Evolutionary conservation across 2,329 filamentous ascomycete species (phyloP).

Genomic region (Stagonosporopsis cucurbitacearum): DNA sequence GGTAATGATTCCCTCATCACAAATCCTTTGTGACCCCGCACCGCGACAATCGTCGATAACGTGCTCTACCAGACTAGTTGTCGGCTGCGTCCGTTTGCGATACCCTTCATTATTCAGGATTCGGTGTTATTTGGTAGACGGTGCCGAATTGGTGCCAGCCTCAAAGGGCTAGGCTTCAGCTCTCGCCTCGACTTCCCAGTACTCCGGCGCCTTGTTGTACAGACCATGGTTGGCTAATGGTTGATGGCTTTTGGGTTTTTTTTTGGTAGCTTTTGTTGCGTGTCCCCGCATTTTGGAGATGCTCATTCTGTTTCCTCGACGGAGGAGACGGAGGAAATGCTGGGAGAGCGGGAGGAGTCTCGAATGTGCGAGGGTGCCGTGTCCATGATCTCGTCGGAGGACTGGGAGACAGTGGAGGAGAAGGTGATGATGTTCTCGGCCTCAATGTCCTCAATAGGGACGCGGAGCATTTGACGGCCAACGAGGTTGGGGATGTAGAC

Average conservation of each 20-base stretch:
- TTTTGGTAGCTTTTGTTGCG: conserved; percentile 5
- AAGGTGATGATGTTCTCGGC: conserved; percentile 24
- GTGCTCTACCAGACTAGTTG: conserved; percentile 7
- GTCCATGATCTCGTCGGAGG: conserved; percentile 22
- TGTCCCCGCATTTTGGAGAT: conserved; percentile 3
- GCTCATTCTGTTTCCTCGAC: conserved; percentile 27
- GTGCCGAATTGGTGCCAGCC: conserved; percentile 3
- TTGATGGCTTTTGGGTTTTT: neutral
- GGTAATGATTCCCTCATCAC: conserved; percentile 10
- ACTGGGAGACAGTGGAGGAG: conserved; percentile 21
- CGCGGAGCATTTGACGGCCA: conserved; percentile 47
- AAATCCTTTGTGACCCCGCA: conserved; percentile 14
- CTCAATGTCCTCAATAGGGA: conserved; percentile 37
- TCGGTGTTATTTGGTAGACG: conserved; percentile 8
- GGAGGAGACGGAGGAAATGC: conserved; percentile 33
- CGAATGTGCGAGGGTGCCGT: conserved; percentile 27
- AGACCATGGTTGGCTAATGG: neutral
- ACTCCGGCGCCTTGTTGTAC: conserved; percentile 16
- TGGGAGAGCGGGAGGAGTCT: conserved; percentile 36
- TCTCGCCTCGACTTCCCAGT: conserved; percentile 12
- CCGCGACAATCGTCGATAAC: conserved; percentile 10
- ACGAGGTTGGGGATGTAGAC: conserved; percentile 50
- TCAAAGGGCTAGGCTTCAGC: neutral
- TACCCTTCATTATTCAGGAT: conserved; percentile 4
- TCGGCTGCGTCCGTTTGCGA: conserved; percentile 10